Conservation (phyloP, 345 rosid genomes). For the Alliaria petiolata region DNA sequence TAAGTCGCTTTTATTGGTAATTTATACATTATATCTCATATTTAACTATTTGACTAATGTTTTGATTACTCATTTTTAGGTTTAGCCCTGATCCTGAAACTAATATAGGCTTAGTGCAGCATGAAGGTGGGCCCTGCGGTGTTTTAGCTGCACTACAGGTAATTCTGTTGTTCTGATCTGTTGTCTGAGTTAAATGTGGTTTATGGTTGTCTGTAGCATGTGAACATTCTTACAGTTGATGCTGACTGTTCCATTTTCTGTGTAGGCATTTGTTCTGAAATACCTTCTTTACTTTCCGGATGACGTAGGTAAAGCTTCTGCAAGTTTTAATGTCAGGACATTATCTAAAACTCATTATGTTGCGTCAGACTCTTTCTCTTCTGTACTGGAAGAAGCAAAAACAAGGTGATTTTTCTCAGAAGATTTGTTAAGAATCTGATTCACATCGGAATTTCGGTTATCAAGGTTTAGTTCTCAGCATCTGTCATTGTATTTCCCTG, state of each 20-base stretch:
- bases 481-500: background rate
- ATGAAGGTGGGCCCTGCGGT: constrained; percentile 99
- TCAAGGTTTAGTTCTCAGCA: constrained; percentile 2
- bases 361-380: constrained; percentile 51
- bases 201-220: constrained; percentile 3
- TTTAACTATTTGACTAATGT: constrained; percentile 26
- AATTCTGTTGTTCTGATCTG: constrained; percentile 28
- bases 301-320: constrained; percentile 46
- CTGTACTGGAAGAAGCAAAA: constrained; percentile 64
- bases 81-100: constrained; percentile 97
- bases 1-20: background rate
- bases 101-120: constrained; percentile 98
- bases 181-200: background rate
- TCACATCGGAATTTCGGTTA: background rate
- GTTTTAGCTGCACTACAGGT: constrained; percentile 98
- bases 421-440: constrained; percentile 1
- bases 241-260: constrained; percentile 21
- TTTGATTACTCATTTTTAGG: constrained; percentile 45
- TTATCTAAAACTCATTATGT: constrained; percentile 36
- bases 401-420: constrained; percentile 56
- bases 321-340: constrained; percentile 38
- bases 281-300: constrained; percentile 80
- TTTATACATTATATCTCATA: constrained; percentile 3
- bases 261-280: constrained; percentile 96
- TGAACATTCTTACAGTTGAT: constrained; percentile 8